Percentiles rank a stretch among this genome's conserved stretches.
Evolutionary conservation across 2,329 filamentous ascomycete species (phyloP).

Genomic region (Didymella exigua): DNA sequence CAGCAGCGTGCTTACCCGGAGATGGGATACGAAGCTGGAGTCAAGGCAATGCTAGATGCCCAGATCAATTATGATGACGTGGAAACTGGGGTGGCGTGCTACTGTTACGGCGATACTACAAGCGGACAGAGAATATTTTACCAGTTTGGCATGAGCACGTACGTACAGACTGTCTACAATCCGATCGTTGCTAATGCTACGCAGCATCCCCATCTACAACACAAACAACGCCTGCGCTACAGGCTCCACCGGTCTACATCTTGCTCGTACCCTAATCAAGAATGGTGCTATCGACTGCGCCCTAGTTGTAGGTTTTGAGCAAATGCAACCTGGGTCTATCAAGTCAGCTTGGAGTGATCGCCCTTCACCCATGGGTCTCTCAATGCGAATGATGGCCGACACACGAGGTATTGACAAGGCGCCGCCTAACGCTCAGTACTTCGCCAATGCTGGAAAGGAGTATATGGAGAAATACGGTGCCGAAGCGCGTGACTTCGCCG

Average conservation of each 20-base stretch:
- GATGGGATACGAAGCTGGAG: slow-evolving; percentile 86
- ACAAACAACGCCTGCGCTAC: slow-evolving; percentile 98
- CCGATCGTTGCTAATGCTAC: slow-evolving; percentile 37
- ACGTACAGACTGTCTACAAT: slow-evolving; percentile 1
- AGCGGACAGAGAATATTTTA: slow-evolving; percentile 96
- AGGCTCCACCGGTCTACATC: slow-evolving; percentile 82
- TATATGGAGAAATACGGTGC: slow-evolving; percentile 96
- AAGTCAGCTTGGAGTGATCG: slow-evolving; percentile 82
- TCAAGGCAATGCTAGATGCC: slow-evolving; percentile 80
- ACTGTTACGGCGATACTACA: slow-evolving; percentile 94
- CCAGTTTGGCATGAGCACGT: slow-evolving; percentile 89
- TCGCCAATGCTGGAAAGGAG: slow-evolving; percentile 89
- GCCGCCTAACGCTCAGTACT: slow-evolving; percentile 87
- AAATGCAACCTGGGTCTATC: slow-evolving; percentile 90
- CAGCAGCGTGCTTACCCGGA: slow-evolving; percentile 92
- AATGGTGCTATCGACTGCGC: slow-evolving; percentile 84
- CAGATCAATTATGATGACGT: slow-evolving; percentile 96
- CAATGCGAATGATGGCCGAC: slow-evolving; percentile 77
- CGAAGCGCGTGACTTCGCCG: slow-evolving; percentile 82
- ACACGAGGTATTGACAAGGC: slow-evolving; percentile 80
- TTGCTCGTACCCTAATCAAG: slow-evolving; percentile 78
- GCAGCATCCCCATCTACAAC: slow-evolving; percentile 86
- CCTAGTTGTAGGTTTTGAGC: slow-evolving; percentile 92
- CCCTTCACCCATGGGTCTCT: slow-evolving; percentile 75
- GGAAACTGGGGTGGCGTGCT: slow-evolving; percentile 90